Conservation (phyloP, 2,329 filamentous ascomycete species). For the Fusarium foetens region DNA sequence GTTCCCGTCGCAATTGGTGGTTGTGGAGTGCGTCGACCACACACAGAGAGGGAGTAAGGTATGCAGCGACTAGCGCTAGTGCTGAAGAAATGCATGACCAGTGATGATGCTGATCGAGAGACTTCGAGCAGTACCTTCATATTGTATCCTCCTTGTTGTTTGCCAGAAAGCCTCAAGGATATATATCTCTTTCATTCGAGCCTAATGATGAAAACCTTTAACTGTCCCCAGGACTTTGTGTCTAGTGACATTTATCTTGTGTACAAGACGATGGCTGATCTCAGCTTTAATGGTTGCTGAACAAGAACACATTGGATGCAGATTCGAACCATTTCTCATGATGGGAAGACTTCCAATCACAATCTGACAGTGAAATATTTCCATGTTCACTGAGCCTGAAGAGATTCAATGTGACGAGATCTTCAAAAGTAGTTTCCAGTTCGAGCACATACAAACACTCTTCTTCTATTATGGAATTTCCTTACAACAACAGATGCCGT, state of each 20-base stretch:
- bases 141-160: no score
- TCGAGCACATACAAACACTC: background rate
- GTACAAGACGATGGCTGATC: background rate
- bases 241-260: background rate
- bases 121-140: background rate
- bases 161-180: background rate
- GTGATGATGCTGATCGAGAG: background rate
- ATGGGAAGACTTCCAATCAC: background rate
- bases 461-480: no score
- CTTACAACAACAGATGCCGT: rapidly evolving
- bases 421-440: background rate
- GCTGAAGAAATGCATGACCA: background rate
- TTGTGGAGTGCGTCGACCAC: background rate
- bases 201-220: background rate
- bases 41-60: no score
- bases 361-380: no score
- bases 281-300: background rate
- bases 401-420: background rate
- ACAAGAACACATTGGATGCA: background rate
- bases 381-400: background rate
- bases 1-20: background rate
- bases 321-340: background rate
- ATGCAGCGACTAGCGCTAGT: background rate
- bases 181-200: background rate
- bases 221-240: background rate